Evolutionary conservation across 176 grass and related monocot species (phyloP), one percentile per base, ranked within the genome.

Genomic region (bread wheat (Triticum aestivum)): DNA sequence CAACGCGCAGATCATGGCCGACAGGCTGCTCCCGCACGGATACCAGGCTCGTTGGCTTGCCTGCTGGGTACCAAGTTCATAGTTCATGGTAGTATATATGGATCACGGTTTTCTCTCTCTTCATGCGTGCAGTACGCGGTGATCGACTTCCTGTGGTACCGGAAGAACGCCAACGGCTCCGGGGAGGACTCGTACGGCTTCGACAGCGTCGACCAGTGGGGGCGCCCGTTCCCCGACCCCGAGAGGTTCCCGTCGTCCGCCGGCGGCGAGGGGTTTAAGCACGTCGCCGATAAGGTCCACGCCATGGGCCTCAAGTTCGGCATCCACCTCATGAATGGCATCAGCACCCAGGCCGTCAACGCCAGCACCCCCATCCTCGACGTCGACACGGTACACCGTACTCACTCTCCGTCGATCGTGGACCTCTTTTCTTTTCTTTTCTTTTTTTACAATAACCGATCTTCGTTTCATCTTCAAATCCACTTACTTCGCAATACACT

Each of bases 281-380:
- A 87, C 69, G 63, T 98, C 73, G 87, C 89, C 1, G 73, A 67
- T 20, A 93, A 86, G 81, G 89, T 98, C 85, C 95, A 98, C 77
- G 42, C 67, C 41, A 91, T 98, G 91, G 91, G 91, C 61, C 90
- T 98, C 77, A 95, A 95, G 79, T 98, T 98, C 17, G 95, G 95
- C 66, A 93, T 98, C 82, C 95, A 95, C 87, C 77, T 98, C 56
- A 98, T 98, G 95, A 92, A 94, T 84, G 95, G 95, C 20, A 93
- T 98, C 79, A 98, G 87, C 59, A 87, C 78, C 3, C 79, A 98
- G 24, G 91, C 93, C 21, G 80, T 98, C 11, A 82, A 95, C 61
- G 76, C 82, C 21, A 88, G 72, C 77, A 90, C 87, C 6, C 88
- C 86, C 3, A 88, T 98, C 67, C 92, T 98, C 63, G 91, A 98